phyloP scores from a whole-genome alignment of 2,329 filamentous ascomycete species.

The Pseudocercospora pini-densiflorae region DNA sequence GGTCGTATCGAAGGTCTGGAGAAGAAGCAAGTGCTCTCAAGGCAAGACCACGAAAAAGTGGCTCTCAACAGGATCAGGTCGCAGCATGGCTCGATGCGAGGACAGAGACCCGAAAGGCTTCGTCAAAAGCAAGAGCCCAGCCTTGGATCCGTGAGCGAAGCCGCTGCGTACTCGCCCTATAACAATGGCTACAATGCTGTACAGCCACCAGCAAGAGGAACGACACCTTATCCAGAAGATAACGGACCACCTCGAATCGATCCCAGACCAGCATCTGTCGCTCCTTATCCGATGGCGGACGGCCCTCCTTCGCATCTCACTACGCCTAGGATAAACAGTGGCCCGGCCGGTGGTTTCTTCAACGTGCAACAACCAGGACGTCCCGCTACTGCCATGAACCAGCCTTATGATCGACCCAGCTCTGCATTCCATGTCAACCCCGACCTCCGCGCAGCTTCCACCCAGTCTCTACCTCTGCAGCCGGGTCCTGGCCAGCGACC shows the following conservation, averaged over 20 bases:
- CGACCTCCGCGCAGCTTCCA: conserved; percentile 39
- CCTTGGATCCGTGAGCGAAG: conserved; percentile 24
- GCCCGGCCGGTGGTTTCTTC: conserved; percentile 43
- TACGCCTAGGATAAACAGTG: conserved; percentile 12
- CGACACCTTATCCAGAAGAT: conserved; percentile 39
- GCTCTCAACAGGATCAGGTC: conserved; percentile 82
- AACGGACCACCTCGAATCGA: conserved; percentile 43
- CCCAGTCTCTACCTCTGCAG: conserved; percentile 9
- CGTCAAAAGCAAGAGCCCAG: conserved; percentile 40
- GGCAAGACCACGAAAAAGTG: conserved; percentile 89
- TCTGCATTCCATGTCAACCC: conserved; percentile 59
- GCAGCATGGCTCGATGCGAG: conserved; percentile 57
- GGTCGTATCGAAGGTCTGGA: conserved; percentile 82
- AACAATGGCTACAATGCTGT: conserved; percentile 20
- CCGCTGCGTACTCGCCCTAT: conserved; percentile 19
- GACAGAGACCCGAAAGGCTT: conserved; percentile 51
- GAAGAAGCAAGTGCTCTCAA: conserved; percentile 76
- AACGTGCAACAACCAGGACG: conserved; percentile 32
- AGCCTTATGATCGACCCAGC: conserved; percentile 57
- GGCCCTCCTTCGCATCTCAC: conserved; percentile 48
- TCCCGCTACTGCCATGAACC: conserved; percentile 45
- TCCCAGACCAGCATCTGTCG: conserved; percentile 56
- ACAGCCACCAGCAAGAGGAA: conserved; percentile 29
- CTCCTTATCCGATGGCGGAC: conserved; percentile 74
- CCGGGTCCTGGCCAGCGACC: conserved; percentile 16